Percentiles rank a stretch among this genome's conserved stretches.
phyloP scores from a whole-genome alignment of 2,329 filamentous ascomycete genomes.

The Penicillium sp. region DNA sequence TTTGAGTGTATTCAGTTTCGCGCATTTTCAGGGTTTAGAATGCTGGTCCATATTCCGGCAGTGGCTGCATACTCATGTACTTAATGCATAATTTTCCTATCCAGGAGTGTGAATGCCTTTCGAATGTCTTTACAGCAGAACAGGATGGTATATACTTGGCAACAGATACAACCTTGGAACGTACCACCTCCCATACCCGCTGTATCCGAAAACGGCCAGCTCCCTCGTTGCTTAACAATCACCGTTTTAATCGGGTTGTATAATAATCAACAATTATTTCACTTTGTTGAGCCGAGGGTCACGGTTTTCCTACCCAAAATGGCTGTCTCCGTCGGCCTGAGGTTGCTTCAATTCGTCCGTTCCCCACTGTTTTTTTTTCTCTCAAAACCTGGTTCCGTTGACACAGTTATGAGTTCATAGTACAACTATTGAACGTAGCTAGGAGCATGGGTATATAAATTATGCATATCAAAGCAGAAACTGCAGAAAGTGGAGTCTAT shows the following conservation, averaged over 20 bases:
- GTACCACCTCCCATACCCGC: neutral
- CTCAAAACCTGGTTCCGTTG: conserved; percentile 3
- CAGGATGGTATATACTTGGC: neutral
- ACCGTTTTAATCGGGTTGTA: neutral
- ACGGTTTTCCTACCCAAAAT: conserved; percentile 24
- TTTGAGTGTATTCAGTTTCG: neutral
- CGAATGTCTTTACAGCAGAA: neutral
- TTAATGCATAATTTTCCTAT: conserved; percentile 5
- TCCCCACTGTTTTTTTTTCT: conserved; percentile 10
- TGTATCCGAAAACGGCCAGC: conserved; percentile 8
- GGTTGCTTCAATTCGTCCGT: conserved; percentile 15
- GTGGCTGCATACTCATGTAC: conserved; percentile 1
- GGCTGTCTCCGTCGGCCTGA: conserved; percentile 17
- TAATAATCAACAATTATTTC: neutral
- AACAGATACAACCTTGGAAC: neutral
- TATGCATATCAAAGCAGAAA: neutral
- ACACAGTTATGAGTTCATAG: conserved; percentile 1
- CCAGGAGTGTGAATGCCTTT: neutral
- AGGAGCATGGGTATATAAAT: neutral
- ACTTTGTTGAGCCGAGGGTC: neutral
- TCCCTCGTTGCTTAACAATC: conserved; percentile 22
- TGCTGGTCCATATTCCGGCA: neutral
- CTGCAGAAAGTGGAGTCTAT: conserved; percentile 13
- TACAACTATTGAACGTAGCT: neutral
- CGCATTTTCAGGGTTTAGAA: neutral